Evolutionary conservation across 176 grass and related monocot genomes (phyloP).

Genomic region (Ensete glaucum): DNA sequence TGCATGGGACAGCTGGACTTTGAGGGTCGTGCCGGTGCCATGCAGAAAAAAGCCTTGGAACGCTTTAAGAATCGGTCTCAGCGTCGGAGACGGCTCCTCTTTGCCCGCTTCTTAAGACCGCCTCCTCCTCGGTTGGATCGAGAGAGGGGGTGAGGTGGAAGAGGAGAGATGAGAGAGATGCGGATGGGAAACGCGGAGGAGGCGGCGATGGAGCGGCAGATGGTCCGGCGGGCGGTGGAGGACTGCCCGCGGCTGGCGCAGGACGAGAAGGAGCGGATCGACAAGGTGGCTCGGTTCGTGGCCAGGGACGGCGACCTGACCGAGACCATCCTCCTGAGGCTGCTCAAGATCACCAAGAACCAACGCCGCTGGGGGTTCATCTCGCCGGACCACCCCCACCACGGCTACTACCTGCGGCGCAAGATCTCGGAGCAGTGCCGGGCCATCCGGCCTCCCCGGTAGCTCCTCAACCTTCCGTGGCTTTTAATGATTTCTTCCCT

Average conservation of each 20-base stretch:
- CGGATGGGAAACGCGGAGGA: background rate
- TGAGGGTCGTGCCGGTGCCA: too few relatives aligned
- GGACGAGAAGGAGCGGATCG: constrained; percentile 62
- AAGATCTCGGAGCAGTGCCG: constrained; percentile 79
- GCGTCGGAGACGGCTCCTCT: too few relatives aligned
- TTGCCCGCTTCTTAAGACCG: too few relatives aligned
- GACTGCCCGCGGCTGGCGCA: constrained; percentile 18
- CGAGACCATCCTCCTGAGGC: constrained; percentile 41
- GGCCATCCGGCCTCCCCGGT: constrained; percentile 36
- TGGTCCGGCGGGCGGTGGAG: background rate
- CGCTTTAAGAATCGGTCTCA: too few relatives aligned
- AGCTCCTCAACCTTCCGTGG: too few relatives aligned
- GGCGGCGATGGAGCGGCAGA: background rate
- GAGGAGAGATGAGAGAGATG: background rate
- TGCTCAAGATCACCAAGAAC: constrained; percentile 58
- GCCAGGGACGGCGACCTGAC: constrained; percentile 52
- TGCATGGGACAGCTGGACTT: too few relatives aligned
- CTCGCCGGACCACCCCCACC: constrained; percentile 46
- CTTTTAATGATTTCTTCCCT: too few relatives aligned
- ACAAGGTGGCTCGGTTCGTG: constrained; percentile 54
- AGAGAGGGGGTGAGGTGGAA: too few relatives aligned
- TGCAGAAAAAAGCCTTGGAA: too few relatives aligned
- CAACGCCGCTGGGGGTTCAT: constrained; percentile 64
- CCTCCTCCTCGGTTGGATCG: background rate
- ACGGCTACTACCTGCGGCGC: constrained; percentile 61